Conservation (phyloP, 495 filamentous ascomycete species). For the Daldinia vernicosa region DNA sequence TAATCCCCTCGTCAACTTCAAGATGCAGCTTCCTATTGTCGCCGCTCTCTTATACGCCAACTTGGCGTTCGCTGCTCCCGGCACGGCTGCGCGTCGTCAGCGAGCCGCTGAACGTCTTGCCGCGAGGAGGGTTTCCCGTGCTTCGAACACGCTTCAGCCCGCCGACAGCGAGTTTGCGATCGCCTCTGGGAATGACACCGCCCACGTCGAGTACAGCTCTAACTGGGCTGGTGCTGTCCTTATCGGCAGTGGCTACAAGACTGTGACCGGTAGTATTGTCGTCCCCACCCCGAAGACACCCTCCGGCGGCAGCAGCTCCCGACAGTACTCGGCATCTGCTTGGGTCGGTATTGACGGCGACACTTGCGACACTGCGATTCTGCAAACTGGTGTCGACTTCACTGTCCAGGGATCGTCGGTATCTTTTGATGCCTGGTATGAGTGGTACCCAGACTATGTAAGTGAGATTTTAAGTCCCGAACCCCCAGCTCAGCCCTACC, state of each 20-base stretch:
- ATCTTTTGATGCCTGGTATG: conserved; percentile 68
- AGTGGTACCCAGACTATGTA: conserved; percentile 65
- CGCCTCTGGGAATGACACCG: conserved; percentile 29
- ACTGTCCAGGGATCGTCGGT: conserved; percentile 51
- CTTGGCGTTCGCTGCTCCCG: conserved; percentile 31
- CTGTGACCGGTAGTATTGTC: conserved; percentile 64
- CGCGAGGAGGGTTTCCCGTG: conserved; percentile 31
- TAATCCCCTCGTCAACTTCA: conserved; percentile 5
- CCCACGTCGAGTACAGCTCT: conserved; percentile 56
- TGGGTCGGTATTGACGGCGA: conserved; percentile 73
- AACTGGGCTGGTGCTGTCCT: conserved; percentile 70
- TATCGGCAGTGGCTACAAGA: conserved; percentile 59
- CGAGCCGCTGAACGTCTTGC: conserved; percentile 22
- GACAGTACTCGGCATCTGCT: conserved; percentile 62
- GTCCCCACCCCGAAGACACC: conserved; percentile 62
- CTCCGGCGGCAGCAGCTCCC: conserved; percentile 50
- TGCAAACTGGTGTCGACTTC: conserved; percentile 71
- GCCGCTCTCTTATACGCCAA: conserved; percentile 33
- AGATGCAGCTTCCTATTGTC: conserved; percentile 37
- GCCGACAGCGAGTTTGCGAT: conserved; percentile 17
- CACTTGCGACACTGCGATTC: conserved; percentile 64
- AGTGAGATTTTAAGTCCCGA: not conserved
- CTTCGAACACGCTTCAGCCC: conserved; percentile 32
- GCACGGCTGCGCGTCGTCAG: conserved; percentile 27
- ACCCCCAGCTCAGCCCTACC: not conserved